Conservation (phyloP, 164 flowering plant genomes). For the Taxillus chinensis region DNA sequence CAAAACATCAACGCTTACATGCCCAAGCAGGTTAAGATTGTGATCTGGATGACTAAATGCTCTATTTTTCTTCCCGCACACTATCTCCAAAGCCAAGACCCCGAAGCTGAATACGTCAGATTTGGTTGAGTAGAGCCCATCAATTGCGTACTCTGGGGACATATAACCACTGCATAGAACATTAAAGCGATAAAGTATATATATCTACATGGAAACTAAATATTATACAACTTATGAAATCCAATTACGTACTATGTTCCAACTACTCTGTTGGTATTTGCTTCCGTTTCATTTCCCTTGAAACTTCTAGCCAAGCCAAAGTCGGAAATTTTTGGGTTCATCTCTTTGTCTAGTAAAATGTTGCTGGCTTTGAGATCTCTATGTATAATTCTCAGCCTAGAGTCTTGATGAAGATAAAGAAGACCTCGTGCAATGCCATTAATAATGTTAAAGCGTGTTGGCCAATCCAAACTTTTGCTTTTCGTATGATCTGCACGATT, state of each 20-base stretch:
- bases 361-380: slow-evolving; percentile 43
- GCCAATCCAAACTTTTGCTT: slow-evolving; percentile 13
- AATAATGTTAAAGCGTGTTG: slow-evolving; percentile 23
- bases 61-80: slow-evolving; percentile 42
- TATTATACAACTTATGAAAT: neutral
- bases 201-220: neutral
- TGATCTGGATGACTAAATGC: slow-evolving; percentile 20
- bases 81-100: slow-evolving; percentile 39
- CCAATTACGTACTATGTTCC: slow-evolving; percentile 38
- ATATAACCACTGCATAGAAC: slow-evolving; percentile 40
- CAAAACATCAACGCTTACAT: slow-evolving; percentile 24
- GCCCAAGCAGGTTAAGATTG: slow-evolving; percentile 32
- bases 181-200: neutral
- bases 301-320: slow-evolving; percentile 41
- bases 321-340: slow-evolving; percentile 49
- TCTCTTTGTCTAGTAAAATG: slow-evolving; percentile 25
- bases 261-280: slow-evolving; percentile 25
- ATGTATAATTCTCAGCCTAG: slow-evolving; percentile 30
- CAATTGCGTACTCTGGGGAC: slow-evolving; percentile 49
- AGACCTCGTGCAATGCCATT: slow-evolving; percentile 37
- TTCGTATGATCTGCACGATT: neutral
- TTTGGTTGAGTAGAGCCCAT: slow-evolving; percentile 39
- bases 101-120: slow-evolving; percentile 59
- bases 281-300: slow-evolving; percentile 25
- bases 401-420: slow-evolving; percentile 43